These are phyloP conservation scores for Hymenoscyphus salicellus DNA, from an alignment of 2,329 filamentous ascomycete species.

Conservation along the genomic window DNA sequence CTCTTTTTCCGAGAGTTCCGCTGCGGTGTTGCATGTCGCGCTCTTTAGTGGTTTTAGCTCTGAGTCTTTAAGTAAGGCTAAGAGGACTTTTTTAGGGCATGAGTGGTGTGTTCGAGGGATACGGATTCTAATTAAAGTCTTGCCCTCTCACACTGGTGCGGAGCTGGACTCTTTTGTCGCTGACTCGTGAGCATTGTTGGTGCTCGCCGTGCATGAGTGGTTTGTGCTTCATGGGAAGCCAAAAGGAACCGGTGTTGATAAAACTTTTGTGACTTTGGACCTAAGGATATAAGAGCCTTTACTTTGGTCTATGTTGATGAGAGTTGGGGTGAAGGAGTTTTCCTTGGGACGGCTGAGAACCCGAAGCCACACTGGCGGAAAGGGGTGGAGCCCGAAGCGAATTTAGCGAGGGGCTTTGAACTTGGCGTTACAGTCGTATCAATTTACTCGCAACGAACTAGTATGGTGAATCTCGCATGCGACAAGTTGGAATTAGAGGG, in stretches of 20 bases:
- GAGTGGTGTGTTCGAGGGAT: background rate
- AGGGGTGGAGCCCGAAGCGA: background rate
- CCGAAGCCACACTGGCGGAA: background rate
- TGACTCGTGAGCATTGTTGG: constrained; percentile 3
- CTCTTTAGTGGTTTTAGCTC: background rate
- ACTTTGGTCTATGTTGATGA: background rate
- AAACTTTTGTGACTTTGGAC: background rate
- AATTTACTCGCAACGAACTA: background rate
- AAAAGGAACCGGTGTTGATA: background rate
- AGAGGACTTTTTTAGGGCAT: background rate
- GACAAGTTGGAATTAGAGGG: background rate
- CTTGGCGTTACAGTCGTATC: background rate
- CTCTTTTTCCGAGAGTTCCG: background rate
- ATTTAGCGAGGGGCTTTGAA: background rate
- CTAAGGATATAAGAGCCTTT: background rate
- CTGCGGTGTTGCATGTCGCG: background rate
- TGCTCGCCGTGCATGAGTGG: background rate
- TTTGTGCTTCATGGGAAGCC: background rate
- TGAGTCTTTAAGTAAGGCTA: background rate
- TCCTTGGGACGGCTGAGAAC: background rate
- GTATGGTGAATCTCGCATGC: background rate
- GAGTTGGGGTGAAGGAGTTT: background rate
- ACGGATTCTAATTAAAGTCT: background rate
- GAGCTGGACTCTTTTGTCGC: constrained; percentile 6
- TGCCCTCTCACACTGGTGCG: background rate